Conservation (phyloP, 495 filamentous ascomycete genomes). For the Terfezia boudieri region DNA sequence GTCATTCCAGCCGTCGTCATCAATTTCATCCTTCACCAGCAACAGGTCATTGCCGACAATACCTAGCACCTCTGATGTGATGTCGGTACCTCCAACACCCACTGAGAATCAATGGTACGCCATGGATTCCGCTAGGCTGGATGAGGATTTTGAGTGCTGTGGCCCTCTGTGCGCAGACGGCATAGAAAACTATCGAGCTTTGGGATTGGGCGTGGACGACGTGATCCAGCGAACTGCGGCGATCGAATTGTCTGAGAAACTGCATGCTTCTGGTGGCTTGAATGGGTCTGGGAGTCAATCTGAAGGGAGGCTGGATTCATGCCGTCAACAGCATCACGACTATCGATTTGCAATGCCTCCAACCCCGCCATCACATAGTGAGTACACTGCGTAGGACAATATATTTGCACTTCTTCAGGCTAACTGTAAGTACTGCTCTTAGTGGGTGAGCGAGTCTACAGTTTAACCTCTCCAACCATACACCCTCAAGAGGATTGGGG, state of each 20-base stretch:
- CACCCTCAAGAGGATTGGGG: not conserved
- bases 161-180: not conserved
- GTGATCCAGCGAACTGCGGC: slow-evolving; percentile 9
- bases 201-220: slow-evolving; percentile 13
- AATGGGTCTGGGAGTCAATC: not conserved
- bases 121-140: not conserved
- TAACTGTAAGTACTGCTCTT: not conserved
- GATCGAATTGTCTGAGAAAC: slow-evolving; percentile 8
- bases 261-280: slow-evolving; percentile 8
- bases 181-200: not conserved
- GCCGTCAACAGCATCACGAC: slow-evolving; percentile 9
- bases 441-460: not conserved
- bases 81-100: slow-evolving; percentile 14
- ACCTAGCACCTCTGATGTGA: slow-evolving; percentile 5
- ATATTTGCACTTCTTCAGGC: no score
- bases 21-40: not conserved
- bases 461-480: not conserved
- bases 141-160: not conserved
- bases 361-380: slow-evolving; percentile 17
- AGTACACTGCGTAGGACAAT: not conserved
- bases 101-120: slow-evolving; percentile 10
- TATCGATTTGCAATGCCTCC: slow-evolving; percentile 16
- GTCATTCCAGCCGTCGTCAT: not conserved
- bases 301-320: not conserved
- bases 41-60: slow-evolving; percentile 3